Percentiles rank a stretch among this genome's conserved stretches.
These are phyloP conservation scores for Mycena olivaceomarginata DNA, from an alignment of 768 basidiomycete genomes.

Conservation along the genomic window DNA sequence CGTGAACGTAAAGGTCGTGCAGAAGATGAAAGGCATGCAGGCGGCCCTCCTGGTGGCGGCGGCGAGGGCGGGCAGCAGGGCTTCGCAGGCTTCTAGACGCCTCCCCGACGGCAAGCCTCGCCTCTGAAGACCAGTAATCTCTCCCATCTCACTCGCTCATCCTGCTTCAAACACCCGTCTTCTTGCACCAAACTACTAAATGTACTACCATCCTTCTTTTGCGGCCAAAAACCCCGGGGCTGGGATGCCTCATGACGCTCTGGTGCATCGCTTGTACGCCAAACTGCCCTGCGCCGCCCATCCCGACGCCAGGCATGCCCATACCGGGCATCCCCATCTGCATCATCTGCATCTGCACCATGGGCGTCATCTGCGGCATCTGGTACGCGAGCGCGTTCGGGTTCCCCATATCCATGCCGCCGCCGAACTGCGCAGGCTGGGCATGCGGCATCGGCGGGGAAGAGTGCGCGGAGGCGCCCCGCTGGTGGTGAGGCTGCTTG, in stretches of 20 bases:
- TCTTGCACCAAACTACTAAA: constrained; percentile 33
- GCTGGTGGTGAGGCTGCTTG: constrained; percentile 58
- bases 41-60: constrained; percentile 56
- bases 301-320: constrained; percentile 65
- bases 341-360: constrained; percentile 80
- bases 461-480: constrained; percentile 63
- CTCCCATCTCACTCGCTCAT: neutral
- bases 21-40: constrained; percentile 2
- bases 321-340: constrained; percentile 72
- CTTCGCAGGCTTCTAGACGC: constrained; percentile 62
- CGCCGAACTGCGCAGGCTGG: constrained; percentile 66
- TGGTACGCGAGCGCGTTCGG: constrained; percentile 74
- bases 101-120: neutral
- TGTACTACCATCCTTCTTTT: constrained; percentile 25
- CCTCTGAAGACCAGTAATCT: no score
- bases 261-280: constrained; percentile 88
- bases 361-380: constrained; percentile 76
- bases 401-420: constrained; percentile 47
- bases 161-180: constrained; percentile 33
- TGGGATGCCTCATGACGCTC: constrained; percentile 90
- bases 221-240: constrained; percentile 61
- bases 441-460: constrained; percentile 62
- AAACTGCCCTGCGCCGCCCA: constrained; percentile 65
- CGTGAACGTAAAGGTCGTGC: constrained; percentile 26
- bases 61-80: constrained; percentile 62